A percentile compares a stretch with the other conserved stretches of the same genome.
These are phyloP conservation scores for Pseudomonodictys pantanalensis DNA, from an alignment of 495 filamentous ascomycete genomes.

Conservation along the genomic window DNA sequence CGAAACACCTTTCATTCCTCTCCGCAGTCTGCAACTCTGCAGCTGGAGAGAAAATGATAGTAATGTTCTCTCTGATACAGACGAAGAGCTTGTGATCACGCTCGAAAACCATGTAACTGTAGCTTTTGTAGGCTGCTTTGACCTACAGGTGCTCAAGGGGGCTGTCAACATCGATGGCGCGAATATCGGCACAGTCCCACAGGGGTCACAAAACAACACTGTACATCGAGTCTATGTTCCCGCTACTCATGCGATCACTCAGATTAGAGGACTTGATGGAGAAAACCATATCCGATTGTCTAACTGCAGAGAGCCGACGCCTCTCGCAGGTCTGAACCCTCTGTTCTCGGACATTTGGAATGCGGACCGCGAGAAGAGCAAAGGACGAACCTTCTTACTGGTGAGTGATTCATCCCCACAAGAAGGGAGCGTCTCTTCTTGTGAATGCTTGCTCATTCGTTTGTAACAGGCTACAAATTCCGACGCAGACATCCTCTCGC, in stretches of 20 bases:
- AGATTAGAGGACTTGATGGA: constrained; percentile 8
- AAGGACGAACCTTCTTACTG: too few relatives aligned
- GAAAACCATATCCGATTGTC: constrained; percentile 10
- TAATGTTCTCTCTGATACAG: constrained; percentile 5
- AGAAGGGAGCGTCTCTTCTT: not conserved
- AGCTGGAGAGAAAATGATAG: constrained; percentile 10
- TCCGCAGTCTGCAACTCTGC: constrained; percentile 11
- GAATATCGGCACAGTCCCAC: constrained; percentile 10
- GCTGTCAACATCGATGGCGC: constrained; percentile 27
- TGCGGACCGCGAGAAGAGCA: not conserved
- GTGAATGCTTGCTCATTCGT: not conserved
- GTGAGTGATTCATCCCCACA: too few relatives aligned
- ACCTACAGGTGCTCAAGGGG: constrained; percentile 17
- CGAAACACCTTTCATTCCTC: not conserved
- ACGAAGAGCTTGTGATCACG: constrained; percentile 2
- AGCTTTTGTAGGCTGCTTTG: constrained; percentile 16
- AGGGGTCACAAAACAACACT: not conserved
- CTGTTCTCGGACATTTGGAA: constrained; percentile 17
- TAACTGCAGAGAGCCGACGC: not conserved
- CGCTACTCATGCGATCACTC: constrained; percentile 14
- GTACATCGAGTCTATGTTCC: constrained; percentile 8
- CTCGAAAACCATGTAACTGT: constrained; percentile 11
- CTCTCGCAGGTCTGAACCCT: constrained; percentile 4
- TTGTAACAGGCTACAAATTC: constrained; percentile 7
- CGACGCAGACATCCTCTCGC: constrained; percentile 6